phyloP scores from a whole-genome alignment of 176 grass and related monocot species.

The Zoysia pacifica region DNA sequence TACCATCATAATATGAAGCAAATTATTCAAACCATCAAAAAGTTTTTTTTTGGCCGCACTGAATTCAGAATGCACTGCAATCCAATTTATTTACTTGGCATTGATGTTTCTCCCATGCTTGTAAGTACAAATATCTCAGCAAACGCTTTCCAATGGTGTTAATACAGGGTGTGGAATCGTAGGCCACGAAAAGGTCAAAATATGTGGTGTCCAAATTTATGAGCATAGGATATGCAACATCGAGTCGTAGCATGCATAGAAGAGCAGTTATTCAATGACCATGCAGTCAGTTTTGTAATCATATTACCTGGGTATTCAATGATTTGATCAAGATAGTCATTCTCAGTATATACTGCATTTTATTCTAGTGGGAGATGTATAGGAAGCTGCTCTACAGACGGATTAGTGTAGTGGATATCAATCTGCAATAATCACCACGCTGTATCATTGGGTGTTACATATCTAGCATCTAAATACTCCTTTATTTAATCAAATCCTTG shows the following conservation, averaged over 20 bases:
- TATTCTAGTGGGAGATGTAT: neutral
- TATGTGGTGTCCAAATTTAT: slow-evolving; percentile 23
- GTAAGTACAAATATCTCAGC: slow-evolving; percentile 34
- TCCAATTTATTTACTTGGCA: slow-evolving; percentile 82
- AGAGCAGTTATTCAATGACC: neutral
- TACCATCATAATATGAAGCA: slow-evolving; percentile 94
- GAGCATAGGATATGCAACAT: neutral
- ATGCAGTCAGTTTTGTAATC: neutral
- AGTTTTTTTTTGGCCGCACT: slow-evolving; percentile 78
- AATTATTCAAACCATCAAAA: slow-evolving; percentile 80
- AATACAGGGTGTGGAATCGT: slow-evolving; percentile 11
- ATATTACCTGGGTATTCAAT: neutral
- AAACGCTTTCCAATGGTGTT: slow-evolving; percentile 30
- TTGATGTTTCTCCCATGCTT: slow-evolving; percentile 93
- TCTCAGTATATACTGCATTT: neutral
- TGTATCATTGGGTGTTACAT: neutral
- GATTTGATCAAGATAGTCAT: neutral
- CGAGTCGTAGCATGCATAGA: too few relatives aligned
- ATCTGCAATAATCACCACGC: neutral
- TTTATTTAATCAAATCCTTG: neutral
- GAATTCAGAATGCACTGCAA: slow-evolving; percentile 89
- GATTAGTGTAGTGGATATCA: neutral
- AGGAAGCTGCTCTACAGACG: neutral
- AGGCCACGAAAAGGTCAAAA: neutral
- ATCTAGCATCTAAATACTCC: neutral